Conservation (phyloP, 2,329 filamentous ascomycete species). For the Fusarium burgessii region DNA sequence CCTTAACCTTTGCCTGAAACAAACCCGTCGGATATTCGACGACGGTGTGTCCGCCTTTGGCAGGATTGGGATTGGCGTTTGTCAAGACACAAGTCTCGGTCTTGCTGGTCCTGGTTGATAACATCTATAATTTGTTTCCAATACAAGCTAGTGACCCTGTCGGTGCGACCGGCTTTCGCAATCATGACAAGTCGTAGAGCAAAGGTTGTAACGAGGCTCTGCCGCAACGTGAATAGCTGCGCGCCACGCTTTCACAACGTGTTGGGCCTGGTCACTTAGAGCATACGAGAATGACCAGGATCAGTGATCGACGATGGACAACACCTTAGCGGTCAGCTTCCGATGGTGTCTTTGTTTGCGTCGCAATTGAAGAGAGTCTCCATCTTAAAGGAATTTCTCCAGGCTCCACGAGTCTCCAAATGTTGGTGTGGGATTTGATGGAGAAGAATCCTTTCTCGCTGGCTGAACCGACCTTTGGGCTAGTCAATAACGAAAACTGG, state of each 20-base stretch:
- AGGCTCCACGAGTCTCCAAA: slow-evolving; percentile 32
- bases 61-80: slow-evolving; percentile 29
- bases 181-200: slow-evolving; percentile 26
- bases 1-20: slow-evolving; percentile 42
- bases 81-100: slow-evolving; percentile 18
- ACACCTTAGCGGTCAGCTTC: slow-evolving; percentile 41
- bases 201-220: slow-evolving; percentile 24
- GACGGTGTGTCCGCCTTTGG: slow-evolving; percentile 21
- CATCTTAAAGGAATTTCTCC: slow-evolving; percentile 26
- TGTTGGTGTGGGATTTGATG: slow-evolving; percentile 31
- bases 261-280: slow-evolving; percentile 5
- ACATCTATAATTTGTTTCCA: slow-evolving; percentile 1
- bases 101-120: slow-evolving; percentile 13
- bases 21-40: slow-evolving; percentile 38
- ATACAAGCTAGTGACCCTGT: slow-evolving; percentile 17
- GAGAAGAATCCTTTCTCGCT: slow-evolving; percentile 30
- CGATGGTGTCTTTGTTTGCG: slow-evolving; percentile 12
- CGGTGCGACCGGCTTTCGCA: slow-evolving; percentile 21
- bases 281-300: slow-evolving; percentile 32
- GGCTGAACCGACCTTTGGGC: slow-evolving; percentile 19
- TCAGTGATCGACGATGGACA: slow-evolving; percentile 34
- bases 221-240: slow-evolving; percentile 32
- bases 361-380: slow-evolving; percentile 20
- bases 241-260: slow-evolving; percentile 30
- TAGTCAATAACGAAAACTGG: slow-evolving; percentile 26